Percentiles rank a stretch among this genome's conserved stretches.
Evolutionary conservation across 2,329 filamentous ascomycete genomes (phyloP).

Genomic region (Cladosporium phlei): DNA sequence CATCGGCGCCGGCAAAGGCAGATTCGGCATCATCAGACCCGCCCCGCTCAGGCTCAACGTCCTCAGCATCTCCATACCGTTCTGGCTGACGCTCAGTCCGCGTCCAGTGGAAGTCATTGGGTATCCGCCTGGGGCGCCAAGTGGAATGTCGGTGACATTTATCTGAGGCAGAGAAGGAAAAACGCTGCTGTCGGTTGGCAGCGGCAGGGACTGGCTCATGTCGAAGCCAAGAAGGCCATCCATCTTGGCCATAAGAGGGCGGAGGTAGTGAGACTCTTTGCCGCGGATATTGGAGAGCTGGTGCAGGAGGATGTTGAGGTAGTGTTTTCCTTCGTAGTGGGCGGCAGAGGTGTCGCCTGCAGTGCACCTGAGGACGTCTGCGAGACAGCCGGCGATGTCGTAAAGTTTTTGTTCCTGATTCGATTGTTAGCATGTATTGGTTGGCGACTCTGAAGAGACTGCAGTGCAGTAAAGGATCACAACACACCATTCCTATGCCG

Average conservation of each 20-base stretch:
- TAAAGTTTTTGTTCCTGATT: constrained; percentile 34
- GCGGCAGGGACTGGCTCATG: constrained; percentile 18
- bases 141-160: constrained; percentile 8
- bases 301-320: constrained; percentile 29
- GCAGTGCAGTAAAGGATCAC: not conserved
- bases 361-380: constrained; percentile 33
- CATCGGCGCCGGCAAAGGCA: constrained; percentile 6
- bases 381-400: constrained; percentile 34
- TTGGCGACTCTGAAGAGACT: too few species aligned
- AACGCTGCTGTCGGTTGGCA: constrained; percentile 15
- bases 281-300: constrained; percentile 33
- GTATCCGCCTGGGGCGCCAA: constrained; percentile 16
- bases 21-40: constrained; percentile 25
- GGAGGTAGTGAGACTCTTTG: constrained; percentile 32
- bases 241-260: constrained; percentile 31
- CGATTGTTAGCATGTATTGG: not conserved
- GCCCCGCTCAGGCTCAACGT: constrained; percentile 27
- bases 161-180: not conserved
- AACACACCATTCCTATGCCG: constrained; percentile 34
- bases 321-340: constrained; percentile 31
- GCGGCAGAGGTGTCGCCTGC: constrained; percentile 31
- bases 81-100: constrained; percentile 4
- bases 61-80: constrained; percentile 29
- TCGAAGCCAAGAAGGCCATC: constrained; percentile 27
- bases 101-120: constrained; percentile 20